These are phyloP conservation scores for Quercus robur DNA, from an alignment of 306 rosid species.

Conservation along the genomic window DNA sequence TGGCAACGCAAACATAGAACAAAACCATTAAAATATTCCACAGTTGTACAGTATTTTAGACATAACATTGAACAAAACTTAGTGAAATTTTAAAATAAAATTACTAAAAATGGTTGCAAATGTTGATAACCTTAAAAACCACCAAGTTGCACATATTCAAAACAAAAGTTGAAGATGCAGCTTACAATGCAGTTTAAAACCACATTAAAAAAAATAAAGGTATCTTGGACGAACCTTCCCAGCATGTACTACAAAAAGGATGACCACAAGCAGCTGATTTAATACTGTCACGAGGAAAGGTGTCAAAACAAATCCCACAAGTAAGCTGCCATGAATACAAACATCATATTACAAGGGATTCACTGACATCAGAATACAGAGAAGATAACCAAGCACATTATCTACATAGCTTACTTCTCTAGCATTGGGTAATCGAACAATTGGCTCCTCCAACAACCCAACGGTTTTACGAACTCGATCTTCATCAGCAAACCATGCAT, in stretches of 20 bases:
- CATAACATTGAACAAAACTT: neutral
- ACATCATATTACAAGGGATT: conserved; percentile 1
- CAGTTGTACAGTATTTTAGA: neutral
- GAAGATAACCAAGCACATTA: neutral
- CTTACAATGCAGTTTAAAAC: neutral
- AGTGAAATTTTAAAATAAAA: neutral
- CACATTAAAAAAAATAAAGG: neutral
- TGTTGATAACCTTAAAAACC: neutral
- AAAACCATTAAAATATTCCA: neutral
- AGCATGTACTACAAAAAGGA: conserved; percentile 68
- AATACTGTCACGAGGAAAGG: conserved; percentile 38
- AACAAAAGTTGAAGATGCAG: neutral
- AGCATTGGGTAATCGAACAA: conserved; percentile 26
- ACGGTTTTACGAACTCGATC: conserved; percentile 44
- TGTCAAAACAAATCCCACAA: conserved; percentile 80
- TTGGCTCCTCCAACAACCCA: conserved; percentile 61
- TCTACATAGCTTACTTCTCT: conserved; percentile 33
- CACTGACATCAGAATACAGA: neutral
- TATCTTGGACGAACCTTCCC: conserved; percentile 44
- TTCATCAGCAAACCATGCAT: conserved; percentile 82
- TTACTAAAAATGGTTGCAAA: neutral
- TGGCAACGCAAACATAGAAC: neutral
- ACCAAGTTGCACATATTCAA: neutral
- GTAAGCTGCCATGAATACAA: conserved; percentile 37
- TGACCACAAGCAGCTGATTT: conserved; percentile 72